Base-by-base conservation (phyloP, 2,329 filamentous ascomycete genomes). In the Helicocarpus griseus region DNA sequence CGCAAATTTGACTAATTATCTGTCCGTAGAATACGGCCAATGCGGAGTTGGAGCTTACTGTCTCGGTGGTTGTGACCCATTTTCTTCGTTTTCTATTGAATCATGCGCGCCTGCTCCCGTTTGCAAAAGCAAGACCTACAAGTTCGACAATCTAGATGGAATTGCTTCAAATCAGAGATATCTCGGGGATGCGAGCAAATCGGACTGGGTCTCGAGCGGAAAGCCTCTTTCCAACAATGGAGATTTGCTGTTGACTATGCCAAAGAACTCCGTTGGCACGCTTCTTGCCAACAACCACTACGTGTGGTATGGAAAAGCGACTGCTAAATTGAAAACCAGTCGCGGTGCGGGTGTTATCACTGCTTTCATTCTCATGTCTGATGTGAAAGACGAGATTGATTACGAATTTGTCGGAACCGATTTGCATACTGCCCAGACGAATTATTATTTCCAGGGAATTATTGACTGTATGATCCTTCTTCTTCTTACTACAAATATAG, bases 351-450 rank as follows among this genome's bases (percentile, higher is more conserved):
- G 93, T 77, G 93, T 98, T 21, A 86, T 98, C n/a, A 94, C 89
- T 1, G 91, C 89, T 28, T 98, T 98, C 67, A 98, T 98, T 67
- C 76, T 97, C 64, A 82, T 96, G 69, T 90, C 87, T 33, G 91
- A 97, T 63, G 86, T 94, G 64, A 95, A 96, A 77, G 93, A 98
- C 65, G 93, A 98, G 71, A 95, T 98, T 63, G 93, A 98, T 73
- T 97, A 89, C 67, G 93, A 98, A 69, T 97, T 86, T 67, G 80
- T 98, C 50, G 93, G 93, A 58, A 79, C 79, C 41, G 87, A 96
- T 63, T 75, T 95, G 56, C 65, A 75, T 44, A 80, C 78, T 56
- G 87, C 86, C 17, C 90, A 98, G 75, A 93, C 89, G 66, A 98
- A 98, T 75, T 98, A 83, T 76, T 98, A 96, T 73, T 96, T 86